These are phyloP conservation scores for Evernia prunastri DNA, from an alignment of 495 filamentous ascomycete genomes.

Conservation along the genomic window DNA sequence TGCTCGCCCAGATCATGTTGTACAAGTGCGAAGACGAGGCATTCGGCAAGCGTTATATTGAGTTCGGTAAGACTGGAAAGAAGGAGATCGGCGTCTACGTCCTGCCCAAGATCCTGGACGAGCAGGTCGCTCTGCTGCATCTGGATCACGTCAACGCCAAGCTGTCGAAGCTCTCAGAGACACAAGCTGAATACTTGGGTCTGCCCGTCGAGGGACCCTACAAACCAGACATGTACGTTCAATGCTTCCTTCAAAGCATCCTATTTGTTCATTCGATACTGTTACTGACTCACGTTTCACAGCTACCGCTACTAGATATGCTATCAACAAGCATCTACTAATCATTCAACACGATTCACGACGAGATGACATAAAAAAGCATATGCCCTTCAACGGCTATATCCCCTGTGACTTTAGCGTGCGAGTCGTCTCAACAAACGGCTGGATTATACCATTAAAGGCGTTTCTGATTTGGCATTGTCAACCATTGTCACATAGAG, in stretches of 20 bases:
- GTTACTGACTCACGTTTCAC: neutral
- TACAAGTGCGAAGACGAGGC: conserved; percentile 85
- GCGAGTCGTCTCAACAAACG: conserved; percentile 16
- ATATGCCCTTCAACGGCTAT: conserved; percentile 61
- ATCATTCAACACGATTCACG: conserved; percentile 59
- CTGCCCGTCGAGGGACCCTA: conserved; percentile 78
- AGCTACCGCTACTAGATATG: conserved; percentile 44
- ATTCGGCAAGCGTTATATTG: conserved; percentile 88
- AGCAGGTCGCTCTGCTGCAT: conserved; percentile 94
- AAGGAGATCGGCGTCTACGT: conserved; percentile 91
- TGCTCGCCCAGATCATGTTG: conserved; percentile 96
- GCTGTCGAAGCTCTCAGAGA: conserved; percentile 71
- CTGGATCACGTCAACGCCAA: conserved; percentile 92
- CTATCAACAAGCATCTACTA: conserved; percentile 13
- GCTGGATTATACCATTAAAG: neutral
- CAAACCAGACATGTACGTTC: conserved; percentile 71
- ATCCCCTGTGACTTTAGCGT: conserved; percentile 22
- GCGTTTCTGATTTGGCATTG: conserved; percentile 16
- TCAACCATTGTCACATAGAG: conserved; percentile 21
- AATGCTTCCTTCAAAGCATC: neutral
- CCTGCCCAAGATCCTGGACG: conserved; percentile 95
- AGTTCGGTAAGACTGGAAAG: conserved; percentile 89
- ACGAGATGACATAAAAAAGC: conserved; percentile 53
- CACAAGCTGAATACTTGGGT: conserved; percentile 92
- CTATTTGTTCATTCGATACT: conserved; percentile 15